These are phyloP conservation scores for Tuber borchii DNA, from an alignment of 495 filamentous ascomycete genomes.

Conservation along the genomic window DNA sequence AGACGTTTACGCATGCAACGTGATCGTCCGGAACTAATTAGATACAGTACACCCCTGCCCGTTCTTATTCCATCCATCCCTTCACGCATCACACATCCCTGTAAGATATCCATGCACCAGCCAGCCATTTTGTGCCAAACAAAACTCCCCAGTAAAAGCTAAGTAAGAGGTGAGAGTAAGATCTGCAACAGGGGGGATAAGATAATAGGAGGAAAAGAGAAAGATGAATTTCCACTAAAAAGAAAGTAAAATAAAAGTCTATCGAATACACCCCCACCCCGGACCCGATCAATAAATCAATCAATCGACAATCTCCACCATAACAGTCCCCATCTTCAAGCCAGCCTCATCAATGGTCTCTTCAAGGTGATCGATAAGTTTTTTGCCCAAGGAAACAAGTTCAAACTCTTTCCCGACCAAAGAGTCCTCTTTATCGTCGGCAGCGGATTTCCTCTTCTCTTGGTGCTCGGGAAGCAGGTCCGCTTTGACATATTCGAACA, in stretches of 20 bases:
- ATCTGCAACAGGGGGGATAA: not conserved
- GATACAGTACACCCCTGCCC: not conserved
- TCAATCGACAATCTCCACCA: slow-evolving; percentile 58
- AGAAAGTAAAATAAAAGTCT: not conserved
- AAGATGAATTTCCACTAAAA: not conserved
- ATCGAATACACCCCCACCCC: not conserved
- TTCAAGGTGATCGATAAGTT: slow-evolving; percentile 68
- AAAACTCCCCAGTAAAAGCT: not conserved
- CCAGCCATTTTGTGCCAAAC: not conserved
- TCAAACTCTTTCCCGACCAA: slow-evolving; percentile 56
- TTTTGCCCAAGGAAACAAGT: slow-evolving; percentile 67
- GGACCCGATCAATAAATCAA: slow-evolving; percentile 12
- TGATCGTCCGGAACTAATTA: not conserved
- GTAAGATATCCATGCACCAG: not conserved
- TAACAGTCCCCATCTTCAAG: slow-evolving; percentile 81
- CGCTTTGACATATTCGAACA: slow-evolving; percentile 96
- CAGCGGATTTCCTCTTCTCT: slow-evolving; percentile 51
- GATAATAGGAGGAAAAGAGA: not conserved
- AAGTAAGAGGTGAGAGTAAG: not conserved
- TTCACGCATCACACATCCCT: not conserved
- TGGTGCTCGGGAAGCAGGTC: slow-evolving; percentile 58
- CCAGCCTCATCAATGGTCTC: slow-evolving; percentile 74
- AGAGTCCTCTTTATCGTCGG: not conserved
- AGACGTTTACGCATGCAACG: not conserved
- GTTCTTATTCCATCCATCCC: not conserved